Evolutionary conservation across 495 filamentous ascomycete species (phyloP).

Genomic region (Bacidia gigantensis): DNA sequence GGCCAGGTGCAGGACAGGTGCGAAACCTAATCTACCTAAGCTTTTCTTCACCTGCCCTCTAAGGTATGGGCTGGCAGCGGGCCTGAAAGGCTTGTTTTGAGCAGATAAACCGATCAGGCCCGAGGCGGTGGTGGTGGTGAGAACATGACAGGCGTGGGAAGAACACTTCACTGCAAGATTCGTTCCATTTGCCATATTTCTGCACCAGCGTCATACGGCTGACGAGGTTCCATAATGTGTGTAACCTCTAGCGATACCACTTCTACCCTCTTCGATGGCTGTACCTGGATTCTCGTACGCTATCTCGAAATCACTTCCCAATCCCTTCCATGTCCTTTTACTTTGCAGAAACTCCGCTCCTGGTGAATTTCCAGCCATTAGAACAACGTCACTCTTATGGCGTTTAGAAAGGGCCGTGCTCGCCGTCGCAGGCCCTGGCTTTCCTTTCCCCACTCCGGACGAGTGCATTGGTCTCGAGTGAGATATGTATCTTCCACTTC

Average conservation of each 20-base stretch:
- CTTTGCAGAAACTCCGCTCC: constrained; percentile 75
- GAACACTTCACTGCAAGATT: too few species aligned
- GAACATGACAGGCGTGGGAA: too few species aligned
- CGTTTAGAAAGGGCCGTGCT: constrained; percentile 40
- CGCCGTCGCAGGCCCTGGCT: constrained; percentile 22
- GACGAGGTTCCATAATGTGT: constrained; percentile 23
- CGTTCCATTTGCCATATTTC: too few species aligned
- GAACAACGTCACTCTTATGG: constrained; percentile 55
- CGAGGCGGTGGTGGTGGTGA: too few species aligned
- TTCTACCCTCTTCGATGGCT: constrained; percentile 65
- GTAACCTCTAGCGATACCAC: constrained; percentile 86
- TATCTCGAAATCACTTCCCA: constrained; percentile 74
- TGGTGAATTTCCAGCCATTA: constrained; percentile 74
- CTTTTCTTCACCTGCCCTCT: too few species aligned
- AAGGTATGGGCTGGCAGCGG: too few species aligned
- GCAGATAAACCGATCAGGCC: too few species aligned
- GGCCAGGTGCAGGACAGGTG: not conserved
- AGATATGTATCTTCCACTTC: constrained; percentile 77
- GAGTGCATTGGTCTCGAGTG: constrained; percentile 64
- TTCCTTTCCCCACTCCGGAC: constrained; percentile 23
- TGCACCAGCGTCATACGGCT: not conserved
- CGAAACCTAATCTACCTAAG: not conserved
- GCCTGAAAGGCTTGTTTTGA: not conserved
- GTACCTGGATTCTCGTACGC: constrained; percentile 51
- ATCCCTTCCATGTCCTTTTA: constrained; percentile 78